Evolutionary conservation across 2,329 filamentous ascomycete species (phyloP), one percentile per base, ranked within the genome.

Genomic region (Sporothrix humicola): DNA sequence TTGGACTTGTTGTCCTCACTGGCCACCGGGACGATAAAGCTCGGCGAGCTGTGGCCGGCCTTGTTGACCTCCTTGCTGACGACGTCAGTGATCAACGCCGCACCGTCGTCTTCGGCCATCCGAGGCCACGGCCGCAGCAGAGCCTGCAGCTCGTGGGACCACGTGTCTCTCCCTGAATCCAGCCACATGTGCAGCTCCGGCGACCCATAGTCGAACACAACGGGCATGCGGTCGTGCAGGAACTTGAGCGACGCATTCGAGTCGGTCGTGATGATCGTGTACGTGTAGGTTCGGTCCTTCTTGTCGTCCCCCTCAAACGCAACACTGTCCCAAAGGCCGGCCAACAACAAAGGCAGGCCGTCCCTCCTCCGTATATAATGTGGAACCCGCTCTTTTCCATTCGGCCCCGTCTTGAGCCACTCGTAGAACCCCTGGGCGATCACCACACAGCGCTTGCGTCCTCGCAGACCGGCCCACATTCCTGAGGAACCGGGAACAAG

Each of bases 371-470:
- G 95, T 26, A 94, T 88, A 78, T 90, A 98, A 81, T 98, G 90
- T 12, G 96, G 95, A 1, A 95, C 84, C 82, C 93, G 97, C 72
- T 96, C 92, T 77, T 92, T 95, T 5, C 31, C 31, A 5, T 37
- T 37, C 7, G 78, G 86, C 72, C 78, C 91, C 78, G 91, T 93
- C 82, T 95, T 95, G 74, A 97, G 84, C 96, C 96, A 98, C 82
- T 99, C 96, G 79, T 94, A 99, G 82, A 98, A 99, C 1, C 96
- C 96, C 81, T 98, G 92, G 10, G 93, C 94, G 6, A 97, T 80
- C 10, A 98, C 90, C 26, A 98, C 86, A 80, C 96, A 98, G 44
- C 96, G 87, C 83, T 98, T 97, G 77, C 88, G 89, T 75, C 91
- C 90, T 83, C 98, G 98, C 92, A 98, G 97, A 0, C 88, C 90